Evolutionary conservation across 1,284 basidiomycete genomes (phyloP).

Genomic region (Sparassis latifolia): DNA sequence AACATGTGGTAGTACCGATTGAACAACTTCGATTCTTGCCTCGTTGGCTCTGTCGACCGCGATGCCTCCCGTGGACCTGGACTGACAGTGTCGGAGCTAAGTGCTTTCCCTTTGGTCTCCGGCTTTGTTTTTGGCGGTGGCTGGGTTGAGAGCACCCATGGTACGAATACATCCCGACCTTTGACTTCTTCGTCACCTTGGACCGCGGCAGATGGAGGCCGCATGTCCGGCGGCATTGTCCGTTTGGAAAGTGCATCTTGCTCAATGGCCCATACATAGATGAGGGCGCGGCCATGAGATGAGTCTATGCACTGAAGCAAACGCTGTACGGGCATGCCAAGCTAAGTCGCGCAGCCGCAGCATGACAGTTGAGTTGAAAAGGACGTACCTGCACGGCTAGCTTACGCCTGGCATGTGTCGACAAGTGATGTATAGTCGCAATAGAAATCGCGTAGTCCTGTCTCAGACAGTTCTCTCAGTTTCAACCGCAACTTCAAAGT

Average conservation of each 20-base stretch:
- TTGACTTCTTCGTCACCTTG: neutral
- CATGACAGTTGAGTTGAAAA: too few relatives aligned
- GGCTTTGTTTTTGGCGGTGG: constrained; percentile 13
- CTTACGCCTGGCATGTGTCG: constrained; percentile 67
- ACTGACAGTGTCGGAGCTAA: constrained; percentile 13
- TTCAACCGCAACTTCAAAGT: neutral
- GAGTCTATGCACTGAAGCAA: constrained; percentile 61
- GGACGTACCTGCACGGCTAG: constrained; percentile 63
- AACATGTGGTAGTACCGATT: constrained; percentile 96
- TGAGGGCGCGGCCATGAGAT: constrained; percentile 70
- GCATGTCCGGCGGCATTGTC: constrained; percentile 36
- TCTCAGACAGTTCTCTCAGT: neutral
- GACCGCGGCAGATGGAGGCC: neutral
- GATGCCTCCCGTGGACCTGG: neutral
- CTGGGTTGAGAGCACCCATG: constrained; percentile 49
- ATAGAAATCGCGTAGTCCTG: constrained; percentile 95
- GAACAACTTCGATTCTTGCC: constrained; percentile 39
- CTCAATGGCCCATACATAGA: constrained; percentile 98
- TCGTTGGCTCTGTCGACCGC: too few relatives aligned
- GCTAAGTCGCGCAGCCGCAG: too few relatives aligned
- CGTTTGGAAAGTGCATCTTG: constrained; percentile 83
- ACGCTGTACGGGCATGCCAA: constrained; percentile 33
- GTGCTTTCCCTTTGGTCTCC: constrained; percentile 15
- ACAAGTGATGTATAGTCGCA: constrained; percentile 91
- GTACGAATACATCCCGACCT: constrained; percentile 66